These are phyloP conservation scores for Gossypium stocksii DNA, from an alignment of 345 rosid genomes.

Conservation along the genomic window DNA sequence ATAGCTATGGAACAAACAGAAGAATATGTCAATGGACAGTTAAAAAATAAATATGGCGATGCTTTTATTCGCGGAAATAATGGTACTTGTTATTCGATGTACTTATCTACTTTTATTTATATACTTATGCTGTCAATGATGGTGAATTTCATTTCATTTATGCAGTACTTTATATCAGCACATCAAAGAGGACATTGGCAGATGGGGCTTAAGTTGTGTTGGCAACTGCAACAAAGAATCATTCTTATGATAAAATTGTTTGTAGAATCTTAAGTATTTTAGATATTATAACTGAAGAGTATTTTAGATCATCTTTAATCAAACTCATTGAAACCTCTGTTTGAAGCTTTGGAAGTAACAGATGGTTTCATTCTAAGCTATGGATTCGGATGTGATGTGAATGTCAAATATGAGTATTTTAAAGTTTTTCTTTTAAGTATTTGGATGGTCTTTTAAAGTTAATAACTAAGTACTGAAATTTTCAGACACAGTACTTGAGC, in stretches of 20 bases:
- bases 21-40: conserved; percentile 89
- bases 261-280: too few species aligned
- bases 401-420: too few species aligned
- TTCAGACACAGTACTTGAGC: too few species aligned
- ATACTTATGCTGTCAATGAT: not conserved
- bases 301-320: too few species aligned
- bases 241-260: not conserved
- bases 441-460: too few species aligned
- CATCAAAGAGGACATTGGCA: conserved; percentile 70
- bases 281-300: too few species aligned
- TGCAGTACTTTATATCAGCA: conserved; percentile 96
- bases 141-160: not conserved
- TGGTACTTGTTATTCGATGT: conserved; percentile 29
- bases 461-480: too few species aligned
- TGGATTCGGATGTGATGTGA: too few species aligned
- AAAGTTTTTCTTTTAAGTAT: too few species aligned
- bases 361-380: too few species aligned
- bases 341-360: too few species aligned
- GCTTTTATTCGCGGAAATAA: conserved; percentile 97
- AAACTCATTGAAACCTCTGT: too few species aligned
- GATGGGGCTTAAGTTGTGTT: conserved; percentile 54
- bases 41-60: conserved; percentile 90
- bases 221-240: not conserved
- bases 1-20: conserved; percentile 98
- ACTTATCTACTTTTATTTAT: conserved; percentile 8